phyloP scores from a whole-genome alignment of 192 early-diverging fungal species.

The Gamsiella multidivaricata region DNA sequence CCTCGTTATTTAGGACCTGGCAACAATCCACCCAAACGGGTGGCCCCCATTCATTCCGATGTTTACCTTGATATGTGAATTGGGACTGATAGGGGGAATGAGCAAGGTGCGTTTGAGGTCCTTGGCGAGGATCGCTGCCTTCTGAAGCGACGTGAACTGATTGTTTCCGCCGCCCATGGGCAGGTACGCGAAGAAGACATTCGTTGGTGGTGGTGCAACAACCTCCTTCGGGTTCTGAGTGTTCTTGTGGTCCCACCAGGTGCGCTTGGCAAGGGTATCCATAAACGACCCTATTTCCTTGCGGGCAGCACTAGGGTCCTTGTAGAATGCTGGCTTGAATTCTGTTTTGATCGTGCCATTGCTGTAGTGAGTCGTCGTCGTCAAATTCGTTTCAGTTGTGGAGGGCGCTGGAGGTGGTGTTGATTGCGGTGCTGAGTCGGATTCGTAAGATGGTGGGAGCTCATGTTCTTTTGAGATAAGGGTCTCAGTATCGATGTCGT shows the following conservation, averaged over 20 bases:
- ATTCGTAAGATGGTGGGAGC: background rate
- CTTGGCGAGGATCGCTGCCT: slow-evolving; percentile 43
- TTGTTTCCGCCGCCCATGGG: slow-evolving; percentile 54
- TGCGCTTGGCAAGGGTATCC: slow-evolving; percentile 17
- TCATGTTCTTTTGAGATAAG: background rate
- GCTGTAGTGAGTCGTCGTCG: slow-evolving; percentile 7
- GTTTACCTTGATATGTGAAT: slow-evolving; percentile 53
- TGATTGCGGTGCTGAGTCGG: background rate
- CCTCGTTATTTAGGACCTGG: too few relatives aligned
- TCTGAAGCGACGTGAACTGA: slow-evolving; percentile 44
- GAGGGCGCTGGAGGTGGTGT: background rate
- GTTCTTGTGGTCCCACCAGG: slow-evolving; percentile 23
- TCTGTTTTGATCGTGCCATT: slow-evolving; percentile 26
- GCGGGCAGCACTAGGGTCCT: slow-evolving; percentile 12
- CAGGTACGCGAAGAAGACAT: slow-evolving; percentile 31
- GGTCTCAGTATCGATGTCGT: background rate
- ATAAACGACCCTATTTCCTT: slow-evolving; percentile 45
- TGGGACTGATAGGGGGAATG: slow-evolving; percentile 44
- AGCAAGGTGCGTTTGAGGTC: slow-evolving; percentile 47
- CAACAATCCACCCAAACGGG: too few relatives aligned
- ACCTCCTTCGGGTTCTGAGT: background rate
- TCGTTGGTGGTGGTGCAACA: background rate
- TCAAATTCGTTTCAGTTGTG: slow-evolving; percentile 12
- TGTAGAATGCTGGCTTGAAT: slow-evolving; percentile 49
- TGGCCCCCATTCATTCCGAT: too few relatives aligned